Percentiles rank a stretch among this genome's conserved stretches.
Evolutionary conservation across 106 monocot species (phyloP).

Genomic region (Allium fistulosum): DNA sequence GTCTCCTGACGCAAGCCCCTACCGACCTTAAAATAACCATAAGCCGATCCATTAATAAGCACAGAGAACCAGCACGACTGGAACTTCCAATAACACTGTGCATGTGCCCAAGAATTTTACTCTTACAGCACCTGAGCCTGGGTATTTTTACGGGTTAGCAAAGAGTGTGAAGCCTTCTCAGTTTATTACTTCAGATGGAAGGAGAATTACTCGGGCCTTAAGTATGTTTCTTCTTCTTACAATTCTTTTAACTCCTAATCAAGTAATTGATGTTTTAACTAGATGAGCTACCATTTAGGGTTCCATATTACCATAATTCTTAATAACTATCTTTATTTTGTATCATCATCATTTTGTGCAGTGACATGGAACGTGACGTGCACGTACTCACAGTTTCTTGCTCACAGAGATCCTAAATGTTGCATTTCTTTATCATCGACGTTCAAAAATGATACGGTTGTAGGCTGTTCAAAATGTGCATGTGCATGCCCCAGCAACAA

Average conservation of each 20-base stretch:
- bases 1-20: too few species aligned
- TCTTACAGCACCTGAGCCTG: constrained; percentile 56
- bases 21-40: too few species aligned
- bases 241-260: too few species aligned
- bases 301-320: not conserved
- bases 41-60: too few species aligned
- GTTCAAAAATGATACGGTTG: constrained; percentile 8
- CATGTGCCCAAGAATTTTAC: constrained; percentile 49
- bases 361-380: constrained; percentile 17
- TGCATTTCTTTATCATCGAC: constrained; percentile 10
- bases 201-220: constrained; percentile 77
- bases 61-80: too few species aligned
- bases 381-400: constrained; percentile 12
- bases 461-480: constrained; percentile 7
- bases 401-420: constrained; percentile 4
- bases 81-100: constrained; percentile 69
- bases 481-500: constrained; percentile 6
- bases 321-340: not conserved
- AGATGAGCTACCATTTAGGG: too few species aligned
- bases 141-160: constrained; percentile 67
- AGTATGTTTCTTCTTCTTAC: constrained; percentile 20
- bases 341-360: not conserved
- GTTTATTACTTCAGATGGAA: constrained; percentile 57
- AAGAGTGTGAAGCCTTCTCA: constrained; percentile 47
- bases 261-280: too few species aligned